These are phyloP conservation scores for Trichoderma harzianum DNA, from an alignment of 2,329 filamentous ascomycete species.

Conservation along the genomic window DNA sequence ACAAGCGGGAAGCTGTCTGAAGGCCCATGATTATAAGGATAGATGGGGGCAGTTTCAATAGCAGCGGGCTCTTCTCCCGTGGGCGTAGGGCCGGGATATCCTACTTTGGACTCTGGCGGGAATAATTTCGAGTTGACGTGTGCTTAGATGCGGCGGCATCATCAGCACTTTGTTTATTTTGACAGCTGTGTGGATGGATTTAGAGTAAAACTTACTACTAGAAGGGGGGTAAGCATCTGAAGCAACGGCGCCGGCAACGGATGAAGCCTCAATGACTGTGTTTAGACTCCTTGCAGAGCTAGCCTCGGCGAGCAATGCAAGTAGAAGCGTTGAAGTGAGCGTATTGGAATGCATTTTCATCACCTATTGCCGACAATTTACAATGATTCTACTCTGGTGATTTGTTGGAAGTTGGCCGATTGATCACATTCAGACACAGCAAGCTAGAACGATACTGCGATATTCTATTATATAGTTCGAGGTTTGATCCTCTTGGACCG, in stretches of 20 bases:
- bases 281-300: neutral
- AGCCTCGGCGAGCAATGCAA: neutral
- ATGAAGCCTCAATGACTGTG: neutral
- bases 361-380: neutral
- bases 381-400: neutral
- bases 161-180: neutral
- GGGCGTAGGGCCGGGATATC: neutral
- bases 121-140: neutral
- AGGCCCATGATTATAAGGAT: neutral
- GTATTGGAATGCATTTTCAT: neutral
- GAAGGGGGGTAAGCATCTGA: neutral
- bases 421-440: neutral
- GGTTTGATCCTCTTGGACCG: neutral
- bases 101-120: neutral
- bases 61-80: neutral
- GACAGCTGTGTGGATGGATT: neutral
- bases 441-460: neutral
- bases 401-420: neutral
- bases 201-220: neutral
- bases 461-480: neutral
- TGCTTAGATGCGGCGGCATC: neutral
- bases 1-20: neutral
- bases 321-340: neutral
- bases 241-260: neutral
- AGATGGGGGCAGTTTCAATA: neutral